Evolutionary conservation across 73 alveolate genomes (phyloP).

Genomic region (Paramecium primaurelia): DNA sequence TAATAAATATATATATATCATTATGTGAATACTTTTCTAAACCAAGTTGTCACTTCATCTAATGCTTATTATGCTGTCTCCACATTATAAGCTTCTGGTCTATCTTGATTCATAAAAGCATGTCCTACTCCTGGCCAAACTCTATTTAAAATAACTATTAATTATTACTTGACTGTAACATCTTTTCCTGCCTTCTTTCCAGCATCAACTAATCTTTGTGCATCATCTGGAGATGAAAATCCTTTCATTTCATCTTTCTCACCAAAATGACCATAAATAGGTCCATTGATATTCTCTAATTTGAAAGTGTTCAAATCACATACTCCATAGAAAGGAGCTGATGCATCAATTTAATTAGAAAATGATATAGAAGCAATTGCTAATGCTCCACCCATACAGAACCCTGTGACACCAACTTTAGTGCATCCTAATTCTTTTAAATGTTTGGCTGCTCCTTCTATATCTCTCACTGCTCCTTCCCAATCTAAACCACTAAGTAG

Average conservation of each 20-base stretch:
- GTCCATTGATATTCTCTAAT: constrained; percentile 28
- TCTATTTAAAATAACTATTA: neutral
- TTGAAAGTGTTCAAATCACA: constrained; percentile 39
- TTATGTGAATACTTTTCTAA: neutral
- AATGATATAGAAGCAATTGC: constrained; percentile 50
- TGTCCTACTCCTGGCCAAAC: constrained; percentile 64
- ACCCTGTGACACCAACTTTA: constrained; percentile 56
- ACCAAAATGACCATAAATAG: constrained; percentile 57
- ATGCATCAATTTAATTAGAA: constrained; percentile 28
- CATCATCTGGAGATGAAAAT: constrained; percentile 58
- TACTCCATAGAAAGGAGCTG: constrained; percentile 63
- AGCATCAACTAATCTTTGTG: constrained; percentile 42
- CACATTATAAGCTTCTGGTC: constrained; percentile 41
- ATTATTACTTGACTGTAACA: constrained; percentile 10
- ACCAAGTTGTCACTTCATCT: constrained; percentile 41
- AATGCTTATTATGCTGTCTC: constrained; percentile 50
- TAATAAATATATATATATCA: neutral
- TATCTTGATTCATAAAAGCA: constrained; percentile 59
- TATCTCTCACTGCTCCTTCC: constrained; percentile 63
- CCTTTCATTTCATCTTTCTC: constrained; percentile 52
- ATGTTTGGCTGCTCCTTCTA: constrained; percentile 39
- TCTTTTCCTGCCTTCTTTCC: constrained; percentile 24
- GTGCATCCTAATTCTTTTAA: constrained; percentile 25
- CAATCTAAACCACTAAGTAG: constrained; percentile 54
- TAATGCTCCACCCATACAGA: constrained; percentile 64